Base-by-base conservation (phyloP, 2,329 filamentous ascomycete species). In the Colletotrichum spaethianum region DNA sequence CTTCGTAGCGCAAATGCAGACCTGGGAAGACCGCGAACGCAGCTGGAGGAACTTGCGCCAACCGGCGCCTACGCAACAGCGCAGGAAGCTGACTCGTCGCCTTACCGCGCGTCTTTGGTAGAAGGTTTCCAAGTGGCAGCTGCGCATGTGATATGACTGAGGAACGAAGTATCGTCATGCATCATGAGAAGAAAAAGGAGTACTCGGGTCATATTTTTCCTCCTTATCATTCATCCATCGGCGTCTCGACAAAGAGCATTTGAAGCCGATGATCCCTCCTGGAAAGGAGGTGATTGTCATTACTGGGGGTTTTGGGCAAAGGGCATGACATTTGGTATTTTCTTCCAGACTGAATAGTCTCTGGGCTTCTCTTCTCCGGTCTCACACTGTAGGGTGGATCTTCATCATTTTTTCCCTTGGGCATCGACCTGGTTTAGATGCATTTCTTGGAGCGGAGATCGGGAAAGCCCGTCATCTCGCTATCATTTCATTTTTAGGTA, bases 11-110 rank as follows among this genome's bases (percentile, higher is more conserved):
- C 86, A 88, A 73, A 87, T 88, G 82, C 85, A 80, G 71, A 83
- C 85, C 71, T 83, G 82, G 74, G 87, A 89, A 42, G 84, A 86
- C 64, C 86, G 87, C n/a, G 84, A 88, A 74, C 83, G 82, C 72
- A 85, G 80, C 79, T 88, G 83, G 86, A 82, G 79, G 61, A 79
- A 80, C 59, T 82, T 84, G 74, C 83, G 86, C 46, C 79, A 80
- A 11, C 82, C 83, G 33, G 72, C 81, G 20, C 83, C 85, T 44
- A 56, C 70, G 46, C 60, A 50, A 40, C 72, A 73, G 74, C 80
- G 83, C 42, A 82, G 81, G 74, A 84, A 81, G 75, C 78, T 85
- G 59, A 77, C 82, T 31, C 82, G 82, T 28, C 83, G 84, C 26
- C 82, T 86, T 28, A 82, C 83, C 14, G 79, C 78, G 44, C 76